Conservation (phyloP, 352 stramenopile genomes). For the Elongisporangium anandrum region DNA sequence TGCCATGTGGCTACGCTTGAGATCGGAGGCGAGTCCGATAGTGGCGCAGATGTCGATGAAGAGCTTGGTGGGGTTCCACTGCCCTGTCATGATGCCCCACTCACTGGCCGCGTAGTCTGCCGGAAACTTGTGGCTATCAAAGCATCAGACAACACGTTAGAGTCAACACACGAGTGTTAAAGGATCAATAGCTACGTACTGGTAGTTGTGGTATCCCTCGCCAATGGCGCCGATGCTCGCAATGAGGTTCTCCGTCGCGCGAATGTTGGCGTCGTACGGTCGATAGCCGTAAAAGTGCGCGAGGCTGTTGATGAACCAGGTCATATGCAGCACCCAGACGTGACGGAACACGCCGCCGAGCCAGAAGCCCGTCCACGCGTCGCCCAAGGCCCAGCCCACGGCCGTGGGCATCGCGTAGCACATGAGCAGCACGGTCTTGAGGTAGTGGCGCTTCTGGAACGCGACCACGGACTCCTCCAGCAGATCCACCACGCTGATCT, state of each 20-base stretch:
- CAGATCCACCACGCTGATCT: slow-evolving; percentile 92
- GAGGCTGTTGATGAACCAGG: slow-evolving; percentile 95
- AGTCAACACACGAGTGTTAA: slow-evolving; percentile 1
- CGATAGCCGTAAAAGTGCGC: slow-evolving; percentile 96
- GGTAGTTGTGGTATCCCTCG: slow-evolving; percentile 97
- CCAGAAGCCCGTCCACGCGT: slow-evolving; percentile 91
- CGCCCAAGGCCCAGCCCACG: slow-evolving; percentile 83
- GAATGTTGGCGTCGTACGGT: slow-evolving; percentile 92
- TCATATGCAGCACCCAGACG: slow-evolving; percentile 92
- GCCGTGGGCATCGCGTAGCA: slow-evolving; percentile 93
- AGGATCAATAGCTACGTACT: slow-evolving; percentile 27
- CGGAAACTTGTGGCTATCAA: slow-evolving; percentile 92
- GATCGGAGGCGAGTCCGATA: slow-evolving; percentile 87
- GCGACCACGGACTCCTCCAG: slow-evolving; percentile 87
- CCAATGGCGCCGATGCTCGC: slow-evolving; percentile 91
- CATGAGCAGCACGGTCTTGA: slow-evolving; percentile 83
- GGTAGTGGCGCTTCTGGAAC: slow-evolving; percentile 92
- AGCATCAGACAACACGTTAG: background rate
- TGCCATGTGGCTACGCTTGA: slow-evolving; percentile 86
- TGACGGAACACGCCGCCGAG: slow-evolving; percentile 92
- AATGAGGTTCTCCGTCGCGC: slow-evolving; percentile 92
- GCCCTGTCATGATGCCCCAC: slow-evolving; percentile 88
- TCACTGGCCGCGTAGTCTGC: slow-evolving; percentile 95
- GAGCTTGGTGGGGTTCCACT: slow-evolving; percentile 96
- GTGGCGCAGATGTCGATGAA: slow-evolving; percentile 89